These are phyloP conservation scores for Lodderomyces margitis DNA, from an alignment of 1,139 yeast species.

Conservation along the genomic window DNA sequence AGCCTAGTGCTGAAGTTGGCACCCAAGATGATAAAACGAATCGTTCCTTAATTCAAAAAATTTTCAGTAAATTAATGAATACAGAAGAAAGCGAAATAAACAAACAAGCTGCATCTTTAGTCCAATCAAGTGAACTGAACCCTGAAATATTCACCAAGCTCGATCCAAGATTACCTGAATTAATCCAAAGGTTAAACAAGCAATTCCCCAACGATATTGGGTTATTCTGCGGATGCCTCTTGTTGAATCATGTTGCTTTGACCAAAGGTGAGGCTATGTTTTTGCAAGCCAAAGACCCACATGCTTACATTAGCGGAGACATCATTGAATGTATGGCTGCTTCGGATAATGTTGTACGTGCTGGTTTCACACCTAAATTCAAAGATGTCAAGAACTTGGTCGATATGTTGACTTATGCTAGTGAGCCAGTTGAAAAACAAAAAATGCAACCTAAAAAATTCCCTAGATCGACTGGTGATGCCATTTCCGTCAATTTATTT, in stretches of 20 bases:
- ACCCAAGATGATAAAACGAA: constrained; percentile 50
- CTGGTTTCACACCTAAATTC: constrained; percentile 98
- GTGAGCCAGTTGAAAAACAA: constrained; percentile 88
- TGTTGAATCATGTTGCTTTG: constrained; percentile 83
- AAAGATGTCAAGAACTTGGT: constrained; percentile 91
- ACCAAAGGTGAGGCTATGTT: constrained; percentile 96
- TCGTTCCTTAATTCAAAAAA: constrained; percentile 64
- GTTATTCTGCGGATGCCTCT: constrained; percentile 88
- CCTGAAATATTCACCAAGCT: constrained; percentile 49
- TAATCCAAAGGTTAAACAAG: constrained; percentile 70
- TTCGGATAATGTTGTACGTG: constrained; percentile 94
- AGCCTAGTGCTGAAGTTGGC: constrained; percentile 43
- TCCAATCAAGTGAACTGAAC: constrained; percentile 53
- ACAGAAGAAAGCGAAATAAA: constrained; percentile 57
- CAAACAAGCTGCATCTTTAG: constrained; percentile 57
- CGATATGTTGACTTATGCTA: constrained; percentile 84
- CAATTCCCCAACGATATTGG: constrained; percentile 96
- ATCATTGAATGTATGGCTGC: constrained; percentile 99
- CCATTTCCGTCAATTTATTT: constrained; percentile 60
- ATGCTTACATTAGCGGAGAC: constrained; percentile 95
- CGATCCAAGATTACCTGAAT: constrained; percentile 57
- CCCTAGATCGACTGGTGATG: constrained; percentile 65
- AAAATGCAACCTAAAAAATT: constrained; percentile 75
- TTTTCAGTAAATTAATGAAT: constrained; percentile 83
- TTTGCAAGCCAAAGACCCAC: constrained; percentile 95